A percentile compares a stretch with the other conserved stretches of the same genome.
These are phyloP conservation scores for Coelastrella sp. DNA, from an alignment of 139 green algal species.

Conservation along the genomic window DNA sequence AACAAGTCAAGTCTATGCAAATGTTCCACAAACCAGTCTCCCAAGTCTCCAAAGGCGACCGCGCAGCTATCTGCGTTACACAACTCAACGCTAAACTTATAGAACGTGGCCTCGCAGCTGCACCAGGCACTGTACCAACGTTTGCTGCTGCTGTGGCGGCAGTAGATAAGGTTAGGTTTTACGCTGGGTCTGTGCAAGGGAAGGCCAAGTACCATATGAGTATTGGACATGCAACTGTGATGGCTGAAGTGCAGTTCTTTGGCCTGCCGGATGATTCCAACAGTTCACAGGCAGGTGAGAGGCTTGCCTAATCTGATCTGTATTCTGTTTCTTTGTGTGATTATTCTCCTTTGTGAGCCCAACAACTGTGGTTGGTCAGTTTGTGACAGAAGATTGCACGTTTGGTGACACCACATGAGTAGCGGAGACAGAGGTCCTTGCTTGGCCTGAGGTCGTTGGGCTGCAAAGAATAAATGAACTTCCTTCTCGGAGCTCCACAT, in stretches of 20 bases:
- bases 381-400: no score
- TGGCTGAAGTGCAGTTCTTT: conserved; percentile 90
- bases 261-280: conserved; percentile 61
- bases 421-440: no score
- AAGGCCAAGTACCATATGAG: conserved; percentile 87
- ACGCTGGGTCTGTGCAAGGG: conserved; percentile 56
- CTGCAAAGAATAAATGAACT: no score
- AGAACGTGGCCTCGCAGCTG: conserved; percentile 86
- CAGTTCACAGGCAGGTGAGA: conserved; percentile 13
- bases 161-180: conserved; percentile 85
- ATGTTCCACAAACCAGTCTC: conserved; percentile 77
- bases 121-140: conserved; percentile 80
- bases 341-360: background rate
- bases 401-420: no score
- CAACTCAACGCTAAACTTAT: conserved; percentile 87
- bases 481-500: no score
- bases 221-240: conserved; percentile 87
- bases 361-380: background rate
- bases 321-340: background rate
- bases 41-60: conserved; percentile 71
- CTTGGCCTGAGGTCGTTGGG: no score
- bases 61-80: conserved; percentile 91
- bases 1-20: conserved; percentile 93
- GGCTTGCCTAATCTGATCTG: background rate
- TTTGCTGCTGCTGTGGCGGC: conserved; percentile 81